Evolutionary conservation across 257 asterid genomes (phyloP), one percentile per base, ranked within the genome.

Genomic region (Paulownia fortunei): DNA sequence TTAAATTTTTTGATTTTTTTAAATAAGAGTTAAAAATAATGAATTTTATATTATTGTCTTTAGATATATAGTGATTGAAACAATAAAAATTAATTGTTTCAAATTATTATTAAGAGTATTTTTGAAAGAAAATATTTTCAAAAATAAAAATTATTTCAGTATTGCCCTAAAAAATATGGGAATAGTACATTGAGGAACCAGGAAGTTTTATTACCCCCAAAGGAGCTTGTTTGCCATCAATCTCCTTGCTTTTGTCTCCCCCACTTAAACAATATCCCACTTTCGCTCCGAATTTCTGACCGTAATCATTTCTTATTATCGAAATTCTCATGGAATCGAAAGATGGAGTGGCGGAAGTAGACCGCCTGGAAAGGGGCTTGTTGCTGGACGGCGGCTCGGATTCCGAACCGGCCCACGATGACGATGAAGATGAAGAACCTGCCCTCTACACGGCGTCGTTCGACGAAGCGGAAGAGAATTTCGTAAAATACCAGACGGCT

Each of bases 401-500:
- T 56, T 67, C 51, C 64, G 83, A 47, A 5, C 65, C 59, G 24
- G 46, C 23, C 44, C 81, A 39, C 36, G 84, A 54, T n/a, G 76
- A 65, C 23, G 74, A 68, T 8, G 87, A 80, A 2, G 89, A 83
- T 3, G 88, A 86, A 44, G 89, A 82, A 0, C 67, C 79, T 56
- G 76, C 81, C 19, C 73, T 92, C 18, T 89, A 82, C 72, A 79
- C 89, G 83, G 93, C 96, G 80, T 90, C 97, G 81, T 90, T 92
- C 73, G 39, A 37, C 8, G 96, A 88, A 69, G 66, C 84, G 30
- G 97, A 92, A 71, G 89, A 92, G 80, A 81, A 81, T 69, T 88
- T 88, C 64, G 76, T 92, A 2, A 89, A 90, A 18, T 92, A 88
- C 82, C 87, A 86, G 74, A 92, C 85, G 37, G 91, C 84, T 49